Evolutionary conservation across 2,329 filamentous ascomycete genomes (phyloP), one percentile per base, ranked within the genome.

Genomic region (Cladosporium phlei): DNA sequence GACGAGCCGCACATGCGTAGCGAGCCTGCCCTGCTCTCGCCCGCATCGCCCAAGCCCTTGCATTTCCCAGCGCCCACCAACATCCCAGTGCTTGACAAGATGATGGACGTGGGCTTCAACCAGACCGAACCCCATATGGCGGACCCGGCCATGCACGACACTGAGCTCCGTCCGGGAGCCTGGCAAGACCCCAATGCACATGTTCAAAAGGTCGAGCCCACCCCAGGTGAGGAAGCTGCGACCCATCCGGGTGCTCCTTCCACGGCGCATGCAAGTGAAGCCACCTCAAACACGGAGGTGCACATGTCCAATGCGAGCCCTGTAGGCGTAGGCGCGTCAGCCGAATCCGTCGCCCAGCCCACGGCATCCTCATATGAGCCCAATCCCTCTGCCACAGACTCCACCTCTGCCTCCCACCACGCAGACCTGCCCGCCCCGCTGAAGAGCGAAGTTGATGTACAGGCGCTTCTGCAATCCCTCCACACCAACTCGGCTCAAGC

Each of bases 51-150:
- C 60, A 80, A 82, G 58, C 83, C 83, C 55, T 67, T 85, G 58
- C 80, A 86, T 66, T 72, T 82, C 55, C 76, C 82, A 55, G 78
- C 83, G 65, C 81, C 82, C 44, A 76, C 80, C 56, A 83, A 80
- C 56, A 85, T 86, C 50, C 81, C 83, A 48, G 77, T 87, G 46
- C 72, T 86, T 60, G 76, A 82, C 62, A 81, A 83, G 62, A 82
- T 85, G 69, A 86, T 80, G 77, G 82, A 87, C 67, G 80, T 81
- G 46, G 70, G 77, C 57, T 84, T 85, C 72, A 82, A 83, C 68
- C 80, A 84, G 64, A 80, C 80, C 47, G 73, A 80, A 45, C 76
- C 75, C 52, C 78, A 79, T 63, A 71, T 77, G 71, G 53, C 43
- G 42, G 59, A 61, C 38, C 61, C 61, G 11, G 51, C 59, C 47